Evolutionary conservation across 148 eudicot species (phyloP), one percentile per base, ranked within the genome.

Genomic region (Rhododendron williamsianum): DNA sequence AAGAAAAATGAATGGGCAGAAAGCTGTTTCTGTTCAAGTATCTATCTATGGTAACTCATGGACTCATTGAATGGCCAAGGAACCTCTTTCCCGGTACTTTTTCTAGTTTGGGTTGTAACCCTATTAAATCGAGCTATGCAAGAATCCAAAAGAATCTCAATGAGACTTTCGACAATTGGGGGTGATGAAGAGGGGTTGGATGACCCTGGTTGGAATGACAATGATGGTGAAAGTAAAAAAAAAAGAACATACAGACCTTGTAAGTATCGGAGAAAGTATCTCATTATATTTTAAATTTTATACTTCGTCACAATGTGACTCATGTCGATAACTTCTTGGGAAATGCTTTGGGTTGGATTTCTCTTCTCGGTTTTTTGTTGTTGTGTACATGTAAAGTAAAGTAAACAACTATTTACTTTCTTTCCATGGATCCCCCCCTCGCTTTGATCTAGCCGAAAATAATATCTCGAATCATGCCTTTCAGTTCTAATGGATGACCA

Each of bases 401-500:
- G 16, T 49, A 79, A 79, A 79, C 4, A 11, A n/a, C 81, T 48
- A 16, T 43, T 76, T 77, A 27, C 4, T 69, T 27, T 25, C 18
- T 69, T 21, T 82, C 3, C 16, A 4, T 72, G 46, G 79, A 48
- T 12, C 67, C 27, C 19, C 60, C 21, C 48, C n/a, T 41, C 45
- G 35, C 76, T 63, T 82, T 23, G 13, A 51, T 63, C 54, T 74
- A 74, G 15, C n/a, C 41, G 71, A 46, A 49, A 49, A 35, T 84
- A 74, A 84, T 84, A 33, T 41, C 74, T 25, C 3, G 2, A 4
- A 58, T 77, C 41, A 18, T 84, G 38, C 27, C 25, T 84, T 56
- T 83, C 92, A 93, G 94, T 93, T 63, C 84, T 93, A 58, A 93
- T 93, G 95, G 94, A 93, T 89, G 95, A 93, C 84, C 95, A 91